A percentile compares a stretch with the other conserved stretches of the same genome.
These are phyloP conservation scores for Capronia coronata DNA, from an alignment of 2,329 filamentous ascomycete species.

Conservation along the genomic window DNA sequence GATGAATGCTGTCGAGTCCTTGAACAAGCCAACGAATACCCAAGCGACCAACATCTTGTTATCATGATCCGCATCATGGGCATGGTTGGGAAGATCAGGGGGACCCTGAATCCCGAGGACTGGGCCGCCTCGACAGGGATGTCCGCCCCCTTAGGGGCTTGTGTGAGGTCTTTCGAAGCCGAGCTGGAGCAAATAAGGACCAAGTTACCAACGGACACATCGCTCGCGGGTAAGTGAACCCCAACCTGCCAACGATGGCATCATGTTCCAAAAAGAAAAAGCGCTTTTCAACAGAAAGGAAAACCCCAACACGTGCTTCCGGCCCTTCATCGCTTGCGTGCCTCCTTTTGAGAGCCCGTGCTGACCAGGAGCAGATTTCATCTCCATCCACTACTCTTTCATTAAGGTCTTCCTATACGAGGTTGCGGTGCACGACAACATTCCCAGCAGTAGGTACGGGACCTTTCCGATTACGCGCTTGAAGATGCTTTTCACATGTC, in stretches of 20 bases:
- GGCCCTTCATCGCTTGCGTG: background rate
- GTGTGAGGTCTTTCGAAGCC: conserved; percentile 42
- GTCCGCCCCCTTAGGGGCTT: conserved; percentile 27
- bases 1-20: conserved; percentile 47
- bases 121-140: conserved; percentile 10
- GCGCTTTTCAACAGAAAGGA: background rate
- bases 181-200: conserved; percentile 33
- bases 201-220: background rate
- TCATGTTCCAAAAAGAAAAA: background rate
- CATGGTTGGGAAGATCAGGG: conserved; percentile 35
- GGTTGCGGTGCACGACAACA: conserved; percentile 31
- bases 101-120: conserved; percentile 26
- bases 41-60: conserved; percentile 44
- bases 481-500: conserved; percentile 47
- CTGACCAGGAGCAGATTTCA: conserved; percentile 22
- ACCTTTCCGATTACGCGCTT: conserved; percentile 38
- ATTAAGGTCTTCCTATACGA: conserved; percentile 31
- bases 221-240: background rate
- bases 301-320: too few relatives aligned
- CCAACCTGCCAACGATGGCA: background rate
- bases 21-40: conserved; percentile 40
- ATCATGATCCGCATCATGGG: too few relatives aligned
- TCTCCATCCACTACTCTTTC: conserved; percentile 29
- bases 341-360: background rate
- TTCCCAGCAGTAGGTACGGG: conserved; percentile 38